Percentiles rank a stretch among this genome's conserved stretches.
These are phyloP conservation scores for Tolypocladium sp. DNA, from an alignment of 2,329 filamentous ascomycete genomes.

Conservation along the genomic window DNA sequence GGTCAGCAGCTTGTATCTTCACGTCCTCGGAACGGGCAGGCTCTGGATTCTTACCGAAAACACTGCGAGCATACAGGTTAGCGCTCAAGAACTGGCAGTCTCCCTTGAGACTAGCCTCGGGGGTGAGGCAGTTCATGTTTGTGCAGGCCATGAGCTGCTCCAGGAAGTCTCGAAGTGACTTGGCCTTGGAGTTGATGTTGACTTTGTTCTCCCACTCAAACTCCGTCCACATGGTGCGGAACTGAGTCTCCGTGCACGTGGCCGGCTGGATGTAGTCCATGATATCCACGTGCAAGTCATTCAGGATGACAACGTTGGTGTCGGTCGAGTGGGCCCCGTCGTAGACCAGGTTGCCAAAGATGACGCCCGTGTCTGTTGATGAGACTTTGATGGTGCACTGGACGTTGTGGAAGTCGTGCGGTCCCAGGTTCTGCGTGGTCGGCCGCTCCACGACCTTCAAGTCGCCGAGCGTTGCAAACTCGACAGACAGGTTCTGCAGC, in stretches of 20 bases:
- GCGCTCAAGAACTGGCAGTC: constrained; percentile 97
- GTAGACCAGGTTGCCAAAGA: constrained; percentile 97
- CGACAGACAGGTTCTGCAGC: constrained; percentile 90
- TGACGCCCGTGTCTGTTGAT: constrained; percentile 94
- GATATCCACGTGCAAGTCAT: constrained; percentile 96
- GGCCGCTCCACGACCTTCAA: constrained; percentile 96
- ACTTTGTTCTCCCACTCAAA: constrained; percentile 99
- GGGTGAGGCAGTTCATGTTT: constrained; percentile 97
- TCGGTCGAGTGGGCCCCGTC: constrained; percentile 87
- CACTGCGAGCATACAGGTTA: constrained; percentile 90
- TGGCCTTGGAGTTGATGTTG: constrained; percentile 98
- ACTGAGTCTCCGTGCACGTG: constrained; percentile 93
- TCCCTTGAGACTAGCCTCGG: constrained; percentile 90
- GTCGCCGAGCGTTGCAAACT: constrained; percentile 96
- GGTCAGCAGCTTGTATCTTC: constrained; percentile 11
- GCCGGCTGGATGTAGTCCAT: constrained; percentile 99
- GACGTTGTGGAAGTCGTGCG: constrained; percentile 95
- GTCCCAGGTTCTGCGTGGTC: constrained; percentile 89
- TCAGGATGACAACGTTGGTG: constrained; percentile 94
- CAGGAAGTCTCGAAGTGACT: constrained; percentile 83
- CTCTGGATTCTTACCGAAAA: constrained; percentile 69
- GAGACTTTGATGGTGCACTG: constrained; percentile 98
- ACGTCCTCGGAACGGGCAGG: background rate
- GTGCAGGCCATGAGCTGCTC: constrained; percentile 93
- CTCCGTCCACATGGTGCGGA: constrained; percentile 99